These are phyloP conservation scores for Brasilioporus rufonigricans DNA, from an alignment of 768 basidiomycete genomes.

Conservation along the genomic window DNA sequence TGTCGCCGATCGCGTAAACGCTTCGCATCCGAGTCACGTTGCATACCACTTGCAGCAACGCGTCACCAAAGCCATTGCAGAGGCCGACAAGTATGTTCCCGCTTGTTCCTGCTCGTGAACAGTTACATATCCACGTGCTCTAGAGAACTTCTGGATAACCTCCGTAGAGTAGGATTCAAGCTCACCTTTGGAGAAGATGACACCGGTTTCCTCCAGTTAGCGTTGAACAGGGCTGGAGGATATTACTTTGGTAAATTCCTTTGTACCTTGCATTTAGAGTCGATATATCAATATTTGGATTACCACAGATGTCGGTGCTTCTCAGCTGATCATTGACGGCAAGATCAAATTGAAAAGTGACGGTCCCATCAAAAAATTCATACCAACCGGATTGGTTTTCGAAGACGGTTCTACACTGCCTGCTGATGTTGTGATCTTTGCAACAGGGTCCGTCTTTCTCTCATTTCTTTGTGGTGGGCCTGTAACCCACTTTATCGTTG, in stretches of 20 bases:
- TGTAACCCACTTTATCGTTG: too few species aligned
- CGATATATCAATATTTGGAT: too few species aligned
- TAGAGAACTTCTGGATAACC: slow-evolving; percentile 47
- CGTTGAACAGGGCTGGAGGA: slow-evolving; percentile 52
- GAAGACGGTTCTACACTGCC: slow-evolving; percentile 37
- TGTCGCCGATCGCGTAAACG: slow-evolving; percentile 52
- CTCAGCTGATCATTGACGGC: slow-evolving; percentile 41
- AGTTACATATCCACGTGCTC: background rate
- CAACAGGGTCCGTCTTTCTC: slow-evolving; percentile 24
- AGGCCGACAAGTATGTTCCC: slow-evolving; percentile 50
- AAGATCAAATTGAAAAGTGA: slow-evolving; percentile 45
- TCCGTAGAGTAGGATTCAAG: slow-evolving; percentile 56
- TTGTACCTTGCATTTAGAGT: background rate
- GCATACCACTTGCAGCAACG: slow-evolving; percentile 35
- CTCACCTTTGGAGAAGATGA: slow-evolving; percentile 48
- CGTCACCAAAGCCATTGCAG: slow-evolving; percentile 43
- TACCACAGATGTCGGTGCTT: slow-evolving; percentile 39
- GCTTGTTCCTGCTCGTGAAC: background rate
- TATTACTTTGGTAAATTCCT: slow-evolving; percentile 60
- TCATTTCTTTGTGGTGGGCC: background rate
- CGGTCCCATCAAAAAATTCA: slow-evolving; percentile 34
- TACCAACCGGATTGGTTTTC: slow-evolving; percentile 20
- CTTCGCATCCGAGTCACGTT: slow-evolving; percentile 42
- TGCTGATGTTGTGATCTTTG: slow-evolving; percentile 41
- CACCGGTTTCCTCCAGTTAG: slow-evolving; percentile 49